A percentile compares a stretch with the other conserved stretches of the same genome.
Conservation (phyloP, 345 rosid species). For the Eucalyptus erythrocorys region DNA sequence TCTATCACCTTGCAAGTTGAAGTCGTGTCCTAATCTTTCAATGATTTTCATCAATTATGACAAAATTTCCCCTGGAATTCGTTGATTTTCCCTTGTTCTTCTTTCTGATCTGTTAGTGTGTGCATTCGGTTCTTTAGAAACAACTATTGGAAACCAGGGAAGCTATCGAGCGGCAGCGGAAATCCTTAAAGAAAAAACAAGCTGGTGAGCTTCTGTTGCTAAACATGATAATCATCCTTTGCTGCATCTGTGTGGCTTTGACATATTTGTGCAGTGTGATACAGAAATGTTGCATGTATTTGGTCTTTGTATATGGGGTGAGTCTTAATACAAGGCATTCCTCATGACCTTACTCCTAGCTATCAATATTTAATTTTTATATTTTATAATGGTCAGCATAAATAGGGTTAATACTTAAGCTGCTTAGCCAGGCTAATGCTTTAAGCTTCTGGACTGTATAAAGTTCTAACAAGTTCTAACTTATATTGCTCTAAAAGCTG, state of each 20-base stretch:
- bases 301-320: not conserved
- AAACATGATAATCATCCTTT: not conserved
- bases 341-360: not conserved
- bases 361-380: not conserved
- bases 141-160: constrained; percentile 90
- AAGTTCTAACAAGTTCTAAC: not conserved
- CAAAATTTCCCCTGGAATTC: not conserved
- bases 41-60: not conserved
- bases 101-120: not conserved
- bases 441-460: not conserved
- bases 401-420: not conserved
- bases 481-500: not conserved
- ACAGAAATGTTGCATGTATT: not conserved
- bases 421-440: not conserved
- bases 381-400: not conserved
- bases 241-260: not conserved
- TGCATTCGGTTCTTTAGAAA: constrained; percentile 24
- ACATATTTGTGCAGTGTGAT: not conserved
- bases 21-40: not conserved
- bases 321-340: not conserved
- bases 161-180: constrained; percentile 90
- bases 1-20: not conserved
- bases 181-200: constrained; percentile 85
- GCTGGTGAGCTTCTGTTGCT: constrained; percentile 29
- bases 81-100: not conserved